Percentiles rank a stretch among this genome's conserved stretches.
phyloP scores from a whole-genome alignment of 169 alveolate genomes.

The Cryptosporidium muris region DNA sequence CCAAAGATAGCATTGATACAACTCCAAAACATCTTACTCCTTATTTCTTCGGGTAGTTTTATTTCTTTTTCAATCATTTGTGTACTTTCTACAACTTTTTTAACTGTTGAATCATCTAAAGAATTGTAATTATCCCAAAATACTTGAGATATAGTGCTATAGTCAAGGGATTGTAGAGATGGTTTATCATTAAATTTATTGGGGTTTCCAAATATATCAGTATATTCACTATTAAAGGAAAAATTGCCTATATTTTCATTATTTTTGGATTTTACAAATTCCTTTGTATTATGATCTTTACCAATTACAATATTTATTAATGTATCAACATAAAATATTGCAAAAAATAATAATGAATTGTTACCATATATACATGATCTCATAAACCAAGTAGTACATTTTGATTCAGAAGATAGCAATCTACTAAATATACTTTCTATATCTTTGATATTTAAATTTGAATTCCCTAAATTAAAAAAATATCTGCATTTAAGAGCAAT shows the following conservation, averaged over 20 bases:
- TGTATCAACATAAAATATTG: conserved; percentile 20
- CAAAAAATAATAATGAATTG: conserved; percentile 22
- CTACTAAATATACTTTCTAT: background rate
- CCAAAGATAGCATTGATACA: conserved; percentile 1
- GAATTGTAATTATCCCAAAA: conserved; percentile 12
- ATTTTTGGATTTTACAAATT: background rate
- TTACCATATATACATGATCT: conserved; percentile 41
- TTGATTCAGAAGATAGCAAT: conserved; percentile 14
- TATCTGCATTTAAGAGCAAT: conserved; percentile 4
- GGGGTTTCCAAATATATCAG: background rate
- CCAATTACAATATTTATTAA: conserved; percentile 41
- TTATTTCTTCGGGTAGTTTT: conserved; percentile 2
- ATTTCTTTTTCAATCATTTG: background rate
- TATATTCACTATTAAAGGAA: conserved; percentile 19
- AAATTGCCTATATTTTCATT: conserved; percentile 17
- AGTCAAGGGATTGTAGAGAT: conserved; percentile 5
- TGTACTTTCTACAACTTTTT: background rate
- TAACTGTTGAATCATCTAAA: background rate
- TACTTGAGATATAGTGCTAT: conserved; percentile 3
- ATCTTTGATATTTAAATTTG: conserved; percentile 8
- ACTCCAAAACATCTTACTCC: conserved; percentile 41
- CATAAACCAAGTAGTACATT: conserved; percentile 2
- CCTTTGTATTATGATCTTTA: background rate
- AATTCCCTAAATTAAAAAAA: background rate
- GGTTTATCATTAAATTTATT: background rate